These are phyloP conservation scores for Ascochyta pisi DNA, from an alignment of 2,329 filamentous ascomycete genomes.

Conservation along the genomic window DNA sequence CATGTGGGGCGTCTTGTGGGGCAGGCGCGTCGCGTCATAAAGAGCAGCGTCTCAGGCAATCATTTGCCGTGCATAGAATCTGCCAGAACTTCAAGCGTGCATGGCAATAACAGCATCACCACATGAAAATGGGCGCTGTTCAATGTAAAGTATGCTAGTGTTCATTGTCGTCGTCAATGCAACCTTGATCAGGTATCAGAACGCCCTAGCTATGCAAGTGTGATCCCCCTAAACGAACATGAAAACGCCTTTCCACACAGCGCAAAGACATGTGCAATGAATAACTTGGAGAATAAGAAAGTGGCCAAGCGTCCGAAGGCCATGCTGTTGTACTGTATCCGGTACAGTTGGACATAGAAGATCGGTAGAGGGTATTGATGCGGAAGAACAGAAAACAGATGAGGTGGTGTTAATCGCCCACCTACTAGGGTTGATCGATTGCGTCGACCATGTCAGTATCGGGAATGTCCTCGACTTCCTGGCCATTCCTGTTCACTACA, in stretches of 20 bases:
- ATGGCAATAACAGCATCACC: not conserved
- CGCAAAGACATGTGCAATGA: conserved; percentile 12
- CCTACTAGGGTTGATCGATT: conserved; percentile 31
- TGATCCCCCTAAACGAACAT: conserved; percentile 19
- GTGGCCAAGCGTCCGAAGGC: conserved; percentile 3
- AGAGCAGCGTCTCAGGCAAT: too few relatives aligned
- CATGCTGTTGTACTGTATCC: conserved; percentile 11
- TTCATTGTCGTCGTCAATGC: conserved; percentile 19
- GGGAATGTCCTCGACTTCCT: conserved; percentile 45
- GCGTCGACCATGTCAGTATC: conserved; percentile 42
- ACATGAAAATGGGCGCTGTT: not conserved
- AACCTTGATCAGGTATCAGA: conserved; percentile 15
- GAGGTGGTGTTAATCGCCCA: not conserved
- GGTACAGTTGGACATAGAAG: conserved; percentile 13
- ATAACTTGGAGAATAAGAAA: conserved; percentile 6
- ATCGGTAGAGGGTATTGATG: conserved; percentile 40
- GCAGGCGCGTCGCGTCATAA: conserved; percentile 10
- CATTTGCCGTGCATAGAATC: too few relatives aligned
- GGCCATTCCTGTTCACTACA: conserved; percentile 55
- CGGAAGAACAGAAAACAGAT: conserved; percentile 20
- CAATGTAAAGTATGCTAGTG: not conserved
- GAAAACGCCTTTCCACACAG: conserved; percentile 21
- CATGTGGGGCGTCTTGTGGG: conserved; percentile 12
- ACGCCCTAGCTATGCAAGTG: conserved; percentile 39
- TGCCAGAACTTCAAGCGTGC: too few relatives aligned